Evolutionary conservation across 352 stramenopile genomes (phyloP), one percentile per base, ranked within the genome.

Genomic region (Globisporangium uncinulatum): DNA sequence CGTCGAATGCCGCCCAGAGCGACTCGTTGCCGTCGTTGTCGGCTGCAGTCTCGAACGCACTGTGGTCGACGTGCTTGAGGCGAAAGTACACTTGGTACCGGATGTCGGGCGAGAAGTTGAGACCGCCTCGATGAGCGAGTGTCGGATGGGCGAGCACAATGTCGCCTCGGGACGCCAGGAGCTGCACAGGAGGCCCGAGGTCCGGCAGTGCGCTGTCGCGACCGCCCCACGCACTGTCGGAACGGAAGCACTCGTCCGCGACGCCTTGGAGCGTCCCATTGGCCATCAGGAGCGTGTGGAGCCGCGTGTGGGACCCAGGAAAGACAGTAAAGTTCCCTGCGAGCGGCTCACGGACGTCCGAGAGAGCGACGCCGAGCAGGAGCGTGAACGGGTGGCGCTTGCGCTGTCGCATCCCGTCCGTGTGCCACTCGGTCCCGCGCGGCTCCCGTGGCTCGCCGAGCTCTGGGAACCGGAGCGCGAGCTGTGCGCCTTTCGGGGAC

Each of bases 21-120:
- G 36, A 48, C 37, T 9, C 32, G 24, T 51, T 37, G 50, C 36
- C 50, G 24, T 10, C 36, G n/a, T n/a, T n/a, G n/a, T n/a, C n/a
- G n/a, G n/a, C n/a, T n/a, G n/a, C n/a, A 13, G 9, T 13, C 15
- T 19, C 11, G 6, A 17, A 14, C 11, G 50, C 19, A 17, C 73
- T 60, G 42, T 89, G 66, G 19, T 73, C 57, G 17, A 76, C 69
- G 66, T 93, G 80, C 66, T 91, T 93, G 56, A 93, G 73, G 29
- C 83, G 83, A 46, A 91, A 91, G 75, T 91, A 91, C 11, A 93
- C 56, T 65, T 91, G 83, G 56, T 93, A 93, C 21, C 80, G 79
- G 44, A 93, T 81, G 55, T 93, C 74, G 0, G 76, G 80, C 3
- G 79, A 91, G 53, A 90, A 93, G 68, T 91, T 93, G 51, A 88